Evolutionary conservation across 192 early-diverging fungal genomes (phyloP).

Genomic region (Fimicolochytrium jonesii): DNA sequence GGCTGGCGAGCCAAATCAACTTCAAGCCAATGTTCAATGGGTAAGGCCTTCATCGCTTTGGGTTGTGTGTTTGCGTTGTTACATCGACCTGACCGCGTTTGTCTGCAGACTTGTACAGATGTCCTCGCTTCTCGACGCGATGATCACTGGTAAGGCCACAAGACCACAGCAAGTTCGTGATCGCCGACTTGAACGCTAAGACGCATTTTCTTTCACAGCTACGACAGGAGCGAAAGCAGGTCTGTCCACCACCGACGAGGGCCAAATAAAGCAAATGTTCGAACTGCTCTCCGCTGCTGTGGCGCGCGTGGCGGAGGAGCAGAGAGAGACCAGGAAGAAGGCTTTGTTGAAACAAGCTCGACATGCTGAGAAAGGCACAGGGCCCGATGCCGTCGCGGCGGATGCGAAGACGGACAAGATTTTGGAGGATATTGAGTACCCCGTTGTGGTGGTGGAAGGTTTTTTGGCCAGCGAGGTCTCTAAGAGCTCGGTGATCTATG

Average conservation of each 20-base stretch:
- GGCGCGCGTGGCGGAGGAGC: conserved; percentile 49
- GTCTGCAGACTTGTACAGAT: conserved; percentile 38
- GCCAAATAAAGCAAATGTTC: conserved; percentile 80
- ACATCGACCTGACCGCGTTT: no score
- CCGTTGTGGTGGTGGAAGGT: conserved; percentile 86
- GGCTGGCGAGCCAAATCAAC: conserved; percentile 78
- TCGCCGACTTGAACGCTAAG: not conserved
- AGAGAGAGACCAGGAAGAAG: conserved; percentile 29
- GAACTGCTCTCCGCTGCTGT: conserved; percentile 74
- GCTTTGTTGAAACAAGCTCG: conserved; percentile 5
- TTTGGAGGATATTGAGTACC: conserved; percentile 50
- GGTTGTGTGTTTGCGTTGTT: no score
- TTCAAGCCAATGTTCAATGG: conserved; percentile 91
- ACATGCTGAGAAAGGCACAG: conserved; percentile 6
- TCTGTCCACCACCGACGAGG: conserved; percentile 75
- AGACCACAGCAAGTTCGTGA: conserved; percentile 1
- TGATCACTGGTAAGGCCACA: no score
- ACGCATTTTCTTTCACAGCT: conserved; percentile 31
- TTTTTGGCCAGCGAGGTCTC: conserved; percentile 72
- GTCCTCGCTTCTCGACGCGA: conserved; percentile 72
- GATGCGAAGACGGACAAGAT: conserved; percentile 1
- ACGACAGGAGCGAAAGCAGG: conserved; percentile 86
- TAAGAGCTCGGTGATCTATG: conserved; percentile 59
- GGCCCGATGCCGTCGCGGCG: not conserved
- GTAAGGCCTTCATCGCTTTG: no score